Evolutionary conservation across 202 grass and related monocot genomes (phyloP).

Genomic region (Brachypodium distachyon): DNA sequence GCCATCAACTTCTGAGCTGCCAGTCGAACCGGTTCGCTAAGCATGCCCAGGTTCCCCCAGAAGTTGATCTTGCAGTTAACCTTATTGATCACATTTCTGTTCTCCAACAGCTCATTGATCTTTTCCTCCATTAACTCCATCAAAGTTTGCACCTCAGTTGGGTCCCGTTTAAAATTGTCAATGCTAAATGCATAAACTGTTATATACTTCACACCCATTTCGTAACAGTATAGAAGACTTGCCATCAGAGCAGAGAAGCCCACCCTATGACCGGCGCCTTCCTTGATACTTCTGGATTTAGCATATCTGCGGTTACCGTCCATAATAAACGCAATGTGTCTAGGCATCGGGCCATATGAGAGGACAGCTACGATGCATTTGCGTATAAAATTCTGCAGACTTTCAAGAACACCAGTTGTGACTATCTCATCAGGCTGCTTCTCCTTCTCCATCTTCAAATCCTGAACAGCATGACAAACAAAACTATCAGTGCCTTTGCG

Average conservation of each 20-base stretch:
- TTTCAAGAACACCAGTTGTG: slow-evolving; percentile 16
- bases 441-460: slow-evolving; percentile 17
- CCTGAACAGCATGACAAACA: slow-evolving; percentile 5
- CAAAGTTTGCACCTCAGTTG: slow-evolving; percentile 50
- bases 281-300: slow-evolving; percentile 43
- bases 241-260: slow-evolving; percentile 57
- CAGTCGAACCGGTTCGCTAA: slow-evolving; percentile 41
- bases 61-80: slow-evolving; percentile 61
- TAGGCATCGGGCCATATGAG: slow-evolving; percentile 60
- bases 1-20: slow-evolving; percentile 46
- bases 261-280: slow-evolving; percentile 48
- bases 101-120: slow-evolving; percentile 49
- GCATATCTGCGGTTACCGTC: slow-evolving; percentile 83
- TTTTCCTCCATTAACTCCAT: slow-evolving; percentile 87
- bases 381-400: slow-evolving; percentile 35
- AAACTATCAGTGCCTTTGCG: background rate
- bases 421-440: slow-evolving; percentile 19
- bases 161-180: slow-evolving; percentile 74
- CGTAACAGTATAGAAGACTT: slow-evolving; percentile 50
- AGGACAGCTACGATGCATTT: slow-evolving; percentile 54
- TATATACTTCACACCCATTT: slow-evolving; percentile 70
- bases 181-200: slow-evolving; percentile 81
- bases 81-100: slow-evolving; percentile 43
- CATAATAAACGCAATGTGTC: slow-evolving; percentile 77
- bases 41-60: slow-evolving; percentile 59